A percentile compares a stretch with the other conserved stretches of the same genome.
phyloP scores from a whole-genome alignment of 371 early-diverging fungal genomes.

The Conidiobolus incongruus region DNA sequence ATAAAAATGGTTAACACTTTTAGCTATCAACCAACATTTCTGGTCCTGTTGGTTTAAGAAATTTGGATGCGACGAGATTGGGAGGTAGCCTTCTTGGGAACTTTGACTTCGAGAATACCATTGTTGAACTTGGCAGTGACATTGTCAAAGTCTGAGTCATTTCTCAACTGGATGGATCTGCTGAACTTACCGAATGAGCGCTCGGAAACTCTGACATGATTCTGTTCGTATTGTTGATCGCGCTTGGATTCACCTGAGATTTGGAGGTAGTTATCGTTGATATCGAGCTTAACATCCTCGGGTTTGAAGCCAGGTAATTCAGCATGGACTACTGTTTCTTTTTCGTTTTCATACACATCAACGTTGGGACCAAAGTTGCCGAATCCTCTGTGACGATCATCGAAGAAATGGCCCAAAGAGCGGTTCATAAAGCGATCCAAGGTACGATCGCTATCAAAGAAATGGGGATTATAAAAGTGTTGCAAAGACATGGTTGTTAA shows the following conservation, averaged over 20 bases:
- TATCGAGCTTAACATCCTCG: slow-evolving; percentile 17
- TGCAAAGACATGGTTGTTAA: no score
- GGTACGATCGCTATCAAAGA: no score
- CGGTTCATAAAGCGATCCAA: no score
- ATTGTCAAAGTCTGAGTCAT: slow-evolving; percentile 10
- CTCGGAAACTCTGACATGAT: slow-evolving; percentile 18
- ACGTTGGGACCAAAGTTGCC: slow-evolving; percentile 8
- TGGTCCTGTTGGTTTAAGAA: no score
- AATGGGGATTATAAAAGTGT: no score
- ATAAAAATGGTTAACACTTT: no score
- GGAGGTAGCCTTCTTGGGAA: background rate
- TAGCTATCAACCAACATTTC: no score
- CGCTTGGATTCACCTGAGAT: slow-evolving; percentile 16
- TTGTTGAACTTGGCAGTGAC: background rate
- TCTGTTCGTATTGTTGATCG: slow-evolving; percentile 11
- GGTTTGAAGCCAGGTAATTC: slow-evolving; percentile 26
- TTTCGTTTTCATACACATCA: slow-evolving; percentile 18
- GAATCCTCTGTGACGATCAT: no score
- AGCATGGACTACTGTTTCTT: slow-evolving; percentile 13
- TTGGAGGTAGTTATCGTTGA: slow-evolving; percentile 11
- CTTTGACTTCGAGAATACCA: background rate
- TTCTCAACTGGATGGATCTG: slow-evolving; percentile 24
- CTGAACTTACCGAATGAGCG: slow-evolving; percentile 21
- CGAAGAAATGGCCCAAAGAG: no score
- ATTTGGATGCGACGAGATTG: background rate